Evolutionary conservation across 495 filamentous ascomycete genomes (phyloP).

Genomic region (Apodospora peruviana): DNA sequence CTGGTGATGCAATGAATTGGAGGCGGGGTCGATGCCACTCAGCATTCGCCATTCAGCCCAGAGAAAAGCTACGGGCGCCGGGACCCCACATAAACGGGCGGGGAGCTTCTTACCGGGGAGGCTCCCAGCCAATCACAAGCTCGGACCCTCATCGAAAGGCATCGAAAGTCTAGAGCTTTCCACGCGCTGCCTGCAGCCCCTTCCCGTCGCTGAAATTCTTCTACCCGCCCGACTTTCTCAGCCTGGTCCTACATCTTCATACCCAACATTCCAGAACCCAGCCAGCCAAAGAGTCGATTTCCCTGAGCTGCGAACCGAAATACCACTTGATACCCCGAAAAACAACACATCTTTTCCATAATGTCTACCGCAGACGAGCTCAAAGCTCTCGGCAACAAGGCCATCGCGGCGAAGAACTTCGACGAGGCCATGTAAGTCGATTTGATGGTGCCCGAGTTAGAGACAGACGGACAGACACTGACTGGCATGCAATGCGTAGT

Average conservation of each 20-base stretch:
- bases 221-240: slow-evolving; percentile 1
- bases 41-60: too few species aligned
- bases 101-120: slow-evolving; percentile 12
- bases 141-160: slow-evolving; percentile 23
- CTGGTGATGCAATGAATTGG: too few species aligned
- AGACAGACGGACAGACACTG: too few species aligned
- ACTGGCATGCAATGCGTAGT: too few species aligned
- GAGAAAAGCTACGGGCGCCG: too few species aligned
- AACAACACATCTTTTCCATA: not conserved
- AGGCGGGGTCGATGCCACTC: too few species aligned
- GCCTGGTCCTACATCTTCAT: not conserved
- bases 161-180: slow-evolving; percentile 32
- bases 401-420: slow-evolving; percentile 94
- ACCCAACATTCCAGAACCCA: slow-evolving; percentile 2
- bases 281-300: not conserved
- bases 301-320: not conserved
- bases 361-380: slow-evolving; percentile 57
- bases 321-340: not conserved
- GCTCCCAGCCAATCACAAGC: slow-evolving; percentile 16
- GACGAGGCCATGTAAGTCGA: slow-evolving; percentile 83
- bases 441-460: too few species aligned
- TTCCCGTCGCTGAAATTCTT: slow-evolving; percentile 9
- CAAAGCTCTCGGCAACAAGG: slow-evolving; percentile 96
- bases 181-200: slow-evolving; percentile 11
- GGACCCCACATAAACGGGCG: slow-evolving; percentile 11